Base-by-base conservation (phyloP, 108 stramenopile genomes). In the Skeletonema costatum region DNA sequence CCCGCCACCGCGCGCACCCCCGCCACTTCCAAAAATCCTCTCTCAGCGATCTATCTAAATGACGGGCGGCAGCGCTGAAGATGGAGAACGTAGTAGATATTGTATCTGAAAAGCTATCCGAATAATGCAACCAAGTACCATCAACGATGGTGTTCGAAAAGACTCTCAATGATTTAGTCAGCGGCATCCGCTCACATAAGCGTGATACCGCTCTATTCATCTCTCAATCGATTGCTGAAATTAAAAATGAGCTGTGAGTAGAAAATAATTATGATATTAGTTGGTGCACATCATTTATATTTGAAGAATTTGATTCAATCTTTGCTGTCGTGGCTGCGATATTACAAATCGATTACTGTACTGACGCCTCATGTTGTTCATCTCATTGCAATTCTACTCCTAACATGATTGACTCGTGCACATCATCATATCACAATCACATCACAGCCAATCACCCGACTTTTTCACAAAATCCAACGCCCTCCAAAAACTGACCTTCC, bases 121-220 rank as follows among this genome's bases (percentile, higher is more conserved):
- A 25, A 25, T 25, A 25, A 25, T 25, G 25, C 25, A 25, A 25
- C 25, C 25, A 25, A 25, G 25, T 25, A 25, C 25, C 11, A 41
- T 41, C 39, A 46, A 46, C 16, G 64, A 82, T 36, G 46, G 75
- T 98, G 96, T 98, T 98, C 75, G 96, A 98, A 82, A 98, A 97
- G 76, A 92, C 90, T 4, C 83, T 99, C 61, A 90, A 93, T 51
- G 98, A 98, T 67, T 81, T 98, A 32, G 97, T 99, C 12, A 98
- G 98, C 79, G 99, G 99, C 56, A 99, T 99, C 69, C 97, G 99
- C 31, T 87, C 92, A 63, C 90, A 95, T 78, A 98, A 98, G 68
- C 90, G 96, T 62, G 97, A 99, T 75, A 96, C 97, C 29, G 87
- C 90, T 5, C 79, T 95, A 30, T 99, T 86, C 87, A 98, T 99